Evolutionary conservation across 2,329 filamentous ascomycete species (phyloP).

Genomic region (Stagonosporopsis chrysanthemi): DNA sequence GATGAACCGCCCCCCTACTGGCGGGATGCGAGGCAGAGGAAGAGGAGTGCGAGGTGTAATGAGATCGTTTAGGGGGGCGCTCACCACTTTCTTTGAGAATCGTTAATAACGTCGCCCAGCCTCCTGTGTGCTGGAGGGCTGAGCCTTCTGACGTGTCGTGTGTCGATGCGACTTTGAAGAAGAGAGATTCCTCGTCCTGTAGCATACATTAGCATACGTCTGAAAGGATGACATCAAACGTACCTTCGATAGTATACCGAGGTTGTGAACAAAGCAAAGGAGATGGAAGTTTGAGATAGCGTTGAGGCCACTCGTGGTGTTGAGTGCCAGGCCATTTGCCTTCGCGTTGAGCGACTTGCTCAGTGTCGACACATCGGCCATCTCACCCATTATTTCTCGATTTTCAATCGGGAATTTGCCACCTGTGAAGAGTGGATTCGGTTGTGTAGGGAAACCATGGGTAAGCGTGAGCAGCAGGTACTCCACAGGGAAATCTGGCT

Average conservation of each 20-base stretch:
- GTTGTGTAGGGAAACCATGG: conserved; percentile 87
- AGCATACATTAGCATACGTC: conserved; percentile 9
- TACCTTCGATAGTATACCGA: conserved; percentile 87
- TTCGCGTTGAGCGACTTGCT: conserved; percentile 72
- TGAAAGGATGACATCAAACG: conserved; percentile 3
- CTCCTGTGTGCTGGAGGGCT: conserved; percentile 83
- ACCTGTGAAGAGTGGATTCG: conserved; percentile 76
- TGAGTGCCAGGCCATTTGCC: conserved; percentile 59
- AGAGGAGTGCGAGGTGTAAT: conserved; percentile 38
- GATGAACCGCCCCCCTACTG: conserved; percentile 48
- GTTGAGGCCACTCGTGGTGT: conserved; percentile 68
- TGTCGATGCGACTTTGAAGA: conserved; percentile 83
- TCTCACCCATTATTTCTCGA: conserved; percentile 82
- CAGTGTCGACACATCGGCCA: conserved; percentile 76
- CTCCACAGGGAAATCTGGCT: conserved; percentile 94
- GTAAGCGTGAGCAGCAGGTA: conserved; percentile 96
- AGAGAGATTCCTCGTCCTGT: conserved; percentile 86
- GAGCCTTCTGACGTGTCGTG: conserved; percentile 83
- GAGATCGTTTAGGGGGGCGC: conserved; percentile 79
- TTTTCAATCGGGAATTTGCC: conserved; percentile 89
- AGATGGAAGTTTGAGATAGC: conserved; percentile 93
- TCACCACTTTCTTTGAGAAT: conserved; percentile 98
- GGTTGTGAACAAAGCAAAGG: conserved; percentile 81
- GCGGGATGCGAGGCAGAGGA: conserved; percentile 41
- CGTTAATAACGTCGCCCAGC: conserved; percentile 92